Base-by-base conservation (phyloP, 768 basidiomycete genomes). In the Tricholoma matsutake region DNA sequence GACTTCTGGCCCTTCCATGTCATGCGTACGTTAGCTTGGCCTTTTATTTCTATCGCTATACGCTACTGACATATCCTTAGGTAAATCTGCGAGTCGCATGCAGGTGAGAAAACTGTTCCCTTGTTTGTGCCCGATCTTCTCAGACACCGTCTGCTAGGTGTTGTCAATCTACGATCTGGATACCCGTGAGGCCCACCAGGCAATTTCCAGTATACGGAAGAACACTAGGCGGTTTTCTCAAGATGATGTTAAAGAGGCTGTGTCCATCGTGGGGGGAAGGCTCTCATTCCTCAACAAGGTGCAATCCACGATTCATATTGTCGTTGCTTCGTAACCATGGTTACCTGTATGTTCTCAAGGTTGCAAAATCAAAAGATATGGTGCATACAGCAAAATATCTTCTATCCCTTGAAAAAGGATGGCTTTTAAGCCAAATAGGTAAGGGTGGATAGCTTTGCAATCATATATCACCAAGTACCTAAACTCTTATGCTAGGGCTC, bases 1-100 rank as follows among this genome's bases (percentile, higher is more conserved):
- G 92, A 94, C 69, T 92, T 89, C 71, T 94, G 90, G 87, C 88
- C 88, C 0, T 91, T 87, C 72, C 75, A 84, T 62, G 74, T 83
- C 4, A 81, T 91, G 81, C 81, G 86, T 85, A 72, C 58, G 83
- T 78, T 31, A 22, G 6, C 52, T 74, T 68, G 1, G 58, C 13
- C 54, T 22, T 53, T 57, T 18, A 52, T 49, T 41, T 25, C 47
- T 39, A 57, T 62, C 51, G 31, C 16, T 20, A 54, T 49, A 41
- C n/a, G 37, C 34, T 29, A 43, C 61, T 62, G 63, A 51, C 61
- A 61, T 13, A 52, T 67, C 34, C 61, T 64, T 68, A 89, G 86
- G 88, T 60, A 88, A 85, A 72, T 85, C 75, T 58, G 90, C 85
- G 0, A 89, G 85, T 56, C 81, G 89, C 45, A 91, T 94, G 89